Evolutionary conservation across 352 stramenopile species (phyloP).

Genomic region (Pythium chondricola): DNA sequence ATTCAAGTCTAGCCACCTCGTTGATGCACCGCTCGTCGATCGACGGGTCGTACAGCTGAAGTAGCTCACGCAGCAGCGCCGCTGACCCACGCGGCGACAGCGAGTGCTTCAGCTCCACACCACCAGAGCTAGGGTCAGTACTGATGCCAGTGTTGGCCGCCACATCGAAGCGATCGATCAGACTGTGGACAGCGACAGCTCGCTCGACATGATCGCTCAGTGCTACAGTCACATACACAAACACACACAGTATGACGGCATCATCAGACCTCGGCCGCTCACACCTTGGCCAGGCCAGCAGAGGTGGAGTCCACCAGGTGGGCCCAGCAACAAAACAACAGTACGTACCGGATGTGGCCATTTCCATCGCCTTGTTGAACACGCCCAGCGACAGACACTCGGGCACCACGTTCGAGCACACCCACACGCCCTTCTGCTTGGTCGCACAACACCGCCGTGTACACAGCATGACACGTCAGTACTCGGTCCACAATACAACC

Average conservation of each 20-base stretch:
- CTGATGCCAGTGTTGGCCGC: too few relatives aligned
- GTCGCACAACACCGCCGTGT: neutral
- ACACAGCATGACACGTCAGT: too few relatives aligned
- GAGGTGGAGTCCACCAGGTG: slow-evolving; percentile 2
- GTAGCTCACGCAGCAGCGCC: slow-evolving; percentile 17
- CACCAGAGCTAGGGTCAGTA: too few relatives aligned
- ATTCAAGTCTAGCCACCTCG: slow-evolving; percentile 16
- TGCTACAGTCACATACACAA: neutral
- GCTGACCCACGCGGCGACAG: slow-evolving; percentile 14
- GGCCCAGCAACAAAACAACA: neutral
- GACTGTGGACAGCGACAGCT: slow-evolving; percentile 7
- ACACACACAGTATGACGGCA: neutral
- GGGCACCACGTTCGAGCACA: slow-evolving; percentile 4
- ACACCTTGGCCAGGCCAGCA: neutral
- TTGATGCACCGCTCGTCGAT: slow-evolving; percentile 20
- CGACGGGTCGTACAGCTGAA: slow-evolving; percentile 8
- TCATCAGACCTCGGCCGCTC: neutral
- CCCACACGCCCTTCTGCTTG: neutral
- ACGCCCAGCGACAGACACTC: slow-evolving; percentile 11
- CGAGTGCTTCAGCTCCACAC: slow-evolving; percentile 9
- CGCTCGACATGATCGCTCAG: slow-evolving; percentile 3
- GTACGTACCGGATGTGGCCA: neutral
- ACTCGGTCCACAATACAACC: too few relatives aligned
- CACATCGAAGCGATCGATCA: slow-evolving; percentile 14
- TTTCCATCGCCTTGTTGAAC: neutral